These are phyloP conservation scores for Debaryomyces tyrocola DNA, from an alignment of 805 yeast genomes.

Conservation along the genomic window DNA sequence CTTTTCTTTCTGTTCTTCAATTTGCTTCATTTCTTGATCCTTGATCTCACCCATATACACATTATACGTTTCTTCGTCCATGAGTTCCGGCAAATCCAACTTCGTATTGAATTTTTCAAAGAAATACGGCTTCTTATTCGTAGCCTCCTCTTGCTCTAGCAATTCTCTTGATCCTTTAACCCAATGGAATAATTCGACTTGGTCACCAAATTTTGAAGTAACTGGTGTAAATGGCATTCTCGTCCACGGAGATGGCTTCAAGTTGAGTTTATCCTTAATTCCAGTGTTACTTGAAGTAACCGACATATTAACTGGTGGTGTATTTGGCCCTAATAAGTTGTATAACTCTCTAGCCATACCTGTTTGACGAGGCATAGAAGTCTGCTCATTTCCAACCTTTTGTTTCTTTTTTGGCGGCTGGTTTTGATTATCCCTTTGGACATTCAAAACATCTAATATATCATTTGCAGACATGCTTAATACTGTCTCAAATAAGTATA, in stretches of 20 bases:
- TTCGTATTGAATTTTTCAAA: conserved; percentile 75
- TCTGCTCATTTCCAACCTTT: conserved; percentile 20
- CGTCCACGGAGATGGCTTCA: conserved; percentile 83
- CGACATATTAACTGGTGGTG: conserved; percentile 68
- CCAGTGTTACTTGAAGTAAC: conserved; percentile 43
- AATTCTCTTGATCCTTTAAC: conserved; percentile 66
- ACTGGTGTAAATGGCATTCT: conserved; percentile 59
- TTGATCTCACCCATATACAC: conserved; percentile 46
- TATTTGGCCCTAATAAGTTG: conserved; percentile 84
- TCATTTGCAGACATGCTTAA: conserved; percentile 45
- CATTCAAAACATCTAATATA: conserved; percentile 74
- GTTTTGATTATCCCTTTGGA: conserved; percentile 47
- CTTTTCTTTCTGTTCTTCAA: conserved; percentile 10
- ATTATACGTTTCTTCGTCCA: conserved; percentile 58
- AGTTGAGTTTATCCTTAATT: conserved; percentile 64
- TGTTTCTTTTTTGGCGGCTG: conserved; percentile 45
- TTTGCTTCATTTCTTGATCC: conserved; percentile 16
- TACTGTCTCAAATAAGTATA: not conserved
- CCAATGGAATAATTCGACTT: conserved; percentile 70
- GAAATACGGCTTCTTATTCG: conserved; percentile 47
- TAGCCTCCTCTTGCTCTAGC: conserved; percentile 24
- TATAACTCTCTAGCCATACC: conserved; percentile 91
- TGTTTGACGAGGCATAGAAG: conserved; percentile 31
- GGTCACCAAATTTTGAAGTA: conserved; percentile 47
- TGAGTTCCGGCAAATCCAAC: conserved; percentile 68